These are phyloP conservation scores for Candida maesae DNA, from an alignment of 805 yeast genomes.

Conservation along the genomic window DNA sequence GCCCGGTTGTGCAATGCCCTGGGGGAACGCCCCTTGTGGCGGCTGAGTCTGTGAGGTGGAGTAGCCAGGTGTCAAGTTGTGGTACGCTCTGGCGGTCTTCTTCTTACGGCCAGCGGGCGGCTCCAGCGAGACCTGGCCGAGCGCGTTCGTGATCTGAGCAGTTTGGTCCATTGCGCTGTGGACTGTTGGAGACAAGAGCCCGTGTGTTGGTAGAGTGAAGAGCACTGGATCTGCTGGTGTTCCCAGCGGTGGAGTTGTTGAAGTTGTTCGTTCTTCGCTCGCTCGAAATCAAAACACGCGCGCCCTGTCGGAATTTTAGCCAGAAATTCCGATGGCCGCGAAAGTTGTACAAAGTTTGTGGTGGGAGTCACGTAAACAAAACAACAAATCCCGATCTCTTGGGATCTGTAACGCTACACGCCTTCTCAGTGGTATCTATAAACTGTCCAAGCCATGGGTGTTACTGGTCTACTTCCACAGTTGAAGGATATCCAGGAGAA, in stretches of 20 bases:
- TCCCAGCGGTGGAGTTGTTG: too few relatives aligned
- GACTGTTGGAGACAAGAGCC: too few relatives aligned
- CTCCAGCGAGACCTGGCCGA: constrained; percentile 10
- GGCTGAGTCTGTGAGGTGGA: too few relatives aligned
- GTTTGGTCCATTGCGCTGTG: constrained; percentile 4
- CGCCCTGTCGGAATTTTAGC: not conserved
- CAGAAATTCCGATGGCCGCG: constrained; percentile 1
- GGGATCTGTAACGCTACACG: too few relatives aligned
- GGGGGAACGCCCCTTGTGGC: too few relatives aligned
- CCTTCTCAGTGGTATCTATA: too few relatives aligned
- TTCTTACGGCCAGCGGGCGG: constrained; percentile 18
- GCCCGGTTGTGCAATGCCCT: too few relatives aligned
- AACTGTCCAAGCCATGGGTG: constrained; percentile 66
- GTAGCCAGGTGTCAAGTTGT: constrained; percentile 10
- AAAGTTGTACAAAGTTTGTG: not conserved
- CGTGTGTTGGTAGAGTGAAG: too few relatives aligned
- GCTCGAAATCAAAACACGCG: constrained; percentile 7
- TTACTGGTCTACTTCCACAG: constrained; percentile 75
- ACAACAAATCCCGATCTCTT: not conserved
- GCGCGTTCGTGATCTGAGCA: constrained; percentile 13
- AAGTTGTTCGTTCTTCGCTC: too few relatives aligned
- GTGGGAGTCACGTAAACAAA: constrained; percentile 4
- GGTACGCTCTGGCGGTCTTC: constrained; percentile 26
- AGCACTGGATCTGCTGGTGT: too few relatives aligned
- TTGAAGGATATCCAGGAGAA: constrained; percentile 69